A percentile compares a stretch with the other conserved stretches of the same genome.
Evolutionary conservation across 495 filamentous ascomycete genomes (phyloP).

Genomic region (Hypoxylon crocopeplum): DNA sequence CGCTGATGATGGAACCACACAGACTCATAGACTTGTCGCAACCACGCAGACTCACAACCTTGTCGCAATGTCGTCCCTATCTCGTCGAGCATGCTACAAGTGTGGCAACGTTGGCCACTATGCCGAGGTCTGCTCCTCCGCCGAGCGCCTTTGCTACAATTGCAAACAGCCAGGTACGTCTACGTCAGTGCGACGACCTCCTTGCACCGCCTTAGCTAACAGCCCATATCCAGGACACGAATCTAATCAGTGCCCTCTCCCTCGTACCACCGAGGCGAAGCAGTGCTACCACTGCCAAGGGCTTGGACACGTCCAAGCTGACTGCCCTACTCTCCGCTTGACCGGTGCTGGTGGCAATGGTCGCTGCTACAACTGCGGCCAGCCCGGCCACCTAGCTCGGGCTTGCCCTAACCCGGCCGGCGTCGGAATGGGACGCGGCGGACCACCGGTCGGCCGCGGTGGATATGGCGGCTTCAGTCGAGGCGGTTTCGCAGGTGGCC

Average conservation of each 20-base stretch:
- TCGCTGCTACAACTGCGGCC: slow-evolving; percentile 95
- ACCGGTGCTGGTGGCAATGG: slow-evolving; percentile 78
- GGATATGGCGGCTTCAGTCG: slow-evolving; percentile 70
- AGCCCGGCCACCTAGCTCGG: slow-evolving; percentile 88
- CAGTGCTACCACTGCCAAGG: slow-evolving; percentile 99
- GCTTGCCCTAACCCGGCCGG: slow-evolving; percentile 79
- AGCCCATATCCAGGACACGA: slow-evolving; percentile 76
- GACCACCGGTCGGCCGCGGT: slow-evolving; percentile 67
- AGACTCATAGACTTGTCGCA: slow-evolving; percentile 49
- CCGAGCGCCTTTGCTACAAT: slow-evolving; percentile 99
- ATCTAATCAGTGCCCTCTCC: slow-evolving; percentile 94
- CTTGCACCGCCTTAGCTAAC: slow-evolving; percentile 17
- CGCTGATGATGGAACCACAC: slow-evolving; percentile 48
- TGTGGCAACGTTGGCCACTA: slow-evolving; percentile 99
- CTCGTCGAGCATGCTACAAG: slow-evolving; percentile 99
- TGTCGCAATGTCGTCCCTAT: slow-evolving; percentile 83
- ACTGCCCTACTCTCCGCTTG: slow-evolving; percentile 95
- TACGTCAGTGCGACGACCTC: slow-evolving; percentile 19
- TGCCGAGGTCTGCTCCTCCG: slow-evolving; percentile 95
- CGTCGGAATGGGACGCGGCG: slow-evolving; percentile 67
- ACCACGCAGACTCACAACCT: slow-evolving; percentile 56
- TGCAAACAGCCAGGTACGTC: slow-evolving; percentile 90
- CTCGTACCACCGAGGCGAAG: slow-evolving; percentile 96
- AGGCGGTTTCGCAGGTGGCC: slow-evolving; percentile 70
- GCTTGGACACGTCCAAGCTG: slow-evolving; percentile 96